Evolutionary conservation across 768 basidiomycete species (phyloP).

Genomic region (Candolleomyces eurysporus): DNA sequence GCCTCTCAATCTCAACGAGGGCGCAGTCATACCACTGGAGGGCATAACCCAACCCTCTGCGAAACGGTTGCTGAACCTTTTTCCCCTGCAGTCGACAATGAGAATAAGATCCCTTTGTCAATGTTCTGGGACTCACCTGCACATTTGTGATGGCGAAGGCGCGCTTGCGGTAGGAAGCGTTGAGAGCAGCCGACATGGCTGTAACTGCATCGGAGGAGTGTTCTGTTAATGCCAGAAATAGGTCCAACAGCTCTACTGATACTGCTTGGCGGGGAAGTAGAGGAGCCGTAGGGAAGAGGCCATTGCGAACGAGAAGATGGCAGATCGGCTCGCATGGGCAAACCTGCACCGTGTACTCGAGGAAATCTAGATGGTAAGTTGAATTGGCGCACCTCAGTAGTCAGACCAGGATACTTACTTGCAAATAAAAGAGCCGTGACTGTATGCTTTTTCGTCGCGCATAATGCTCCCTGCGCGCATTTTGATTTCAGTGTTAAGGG

Average conservation of each 20-base stretch:
- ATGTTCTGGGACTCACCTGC: slow-evolving; percentile 5
- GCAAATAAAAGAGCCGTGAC: too few species aligned
- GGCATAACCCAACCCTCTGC: slow-evolving; percentile 17
- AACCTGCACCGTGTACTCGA: not conserved
- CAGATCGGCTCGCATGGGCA: slow-evolving; percentile 21
- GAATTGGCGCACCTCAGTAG: not conserved
- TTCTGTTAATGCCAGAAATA: slow-evolving; percentile 14
- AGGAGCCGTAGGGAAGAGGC: slow-evolving; percentile 15
- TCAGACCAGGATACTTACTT: too few species aligned
- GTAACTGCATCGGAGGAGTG: slow-evolving; percentile 15
- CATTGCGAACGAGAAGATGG: slow-evolving; percentile 17
- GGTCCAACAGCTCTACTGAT: slow-evolving; percentile 12
- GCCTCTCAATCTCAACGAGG: slow-evolving; percentile 9
- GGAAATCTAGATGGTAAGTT: not conserved
- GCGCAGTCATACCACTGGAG: slow-evolving; percentile 23
- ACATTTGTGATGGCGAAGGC: slow-evolving; percentile 4
- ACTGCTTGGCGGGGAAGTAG: slow-evolving; percentile 13
- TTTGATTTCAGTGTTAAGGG: too few species aligned
- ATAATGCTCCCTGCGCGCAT: too few species aligned
- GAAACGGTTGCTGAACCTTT: slow-evolving; percentile 18
- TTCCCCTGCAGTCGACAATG: slow-evolving; percentile 12
- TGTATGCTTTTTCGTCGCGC: too few species aligned
- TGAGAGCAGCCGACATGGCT: slow-evolving; percentile 10
- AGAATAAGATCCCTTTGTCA: too few species aligned
- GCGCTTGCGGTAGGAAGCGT: slow-evolving; percentile 9